phyloP scores from a whole-genome alignment of 2,329 filamentous ascomycete species.

The Penicillium thymicola region DNA sequence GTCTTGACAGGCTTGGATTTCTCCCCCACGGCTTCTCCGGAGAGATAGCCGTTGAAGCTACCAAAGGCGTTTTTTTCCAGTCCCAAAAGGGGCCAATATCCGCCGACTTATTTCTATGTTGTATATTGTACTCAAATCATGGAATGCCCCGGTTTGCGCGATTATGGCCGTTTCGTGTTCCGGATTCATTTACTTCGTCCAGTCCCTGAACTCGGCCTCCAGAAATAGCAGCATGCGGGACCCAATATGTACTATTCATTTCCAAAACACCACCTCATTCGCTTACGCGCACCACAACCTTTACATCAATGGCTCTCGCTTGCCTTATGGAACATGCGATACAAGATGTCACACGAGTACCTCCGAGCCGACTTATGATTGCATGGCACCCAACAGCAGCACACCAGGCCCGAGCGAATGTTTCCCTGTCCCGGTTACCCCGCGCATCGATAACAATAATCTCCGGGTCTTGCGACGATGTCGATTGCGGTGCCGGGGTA shows the following conservation, averaged over 20 bases:
- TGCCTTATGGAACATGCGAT: slow-evolving; percentile 32
- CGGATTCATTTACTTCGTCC: neutral
- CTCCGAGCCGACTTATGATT: slow-evolving; percentile 40
- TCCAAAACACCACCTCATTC: slow-evolving; percentile 8
- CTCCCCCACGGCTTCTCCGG: neutral
- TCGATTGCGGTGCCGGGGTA: slow-evolving; percentile 14
- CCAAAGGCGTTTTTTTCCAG: neutral
- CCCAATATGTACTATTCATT: neutral
- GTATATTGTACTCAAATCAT: neutral
- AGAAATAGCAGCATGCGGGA: neutral
- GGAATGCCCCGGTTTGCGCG: neutral
- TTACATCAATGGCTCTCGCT: slow-evolving; percentile 40
- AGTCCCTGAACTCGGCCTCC: neutral
- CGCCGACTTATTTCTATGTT: neutral
- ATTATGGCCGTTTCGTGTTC: neutral
- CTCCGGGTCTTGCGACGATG: slow-evolving; percentile 12
- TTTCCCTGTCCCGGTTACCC: slow-evolving; percentile 35
- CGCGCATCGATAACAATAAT: slow-evolving; percentile 39
- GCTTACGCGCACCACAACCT: slow-evolving; percentile 40
- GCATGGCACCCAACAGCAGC: slow-evolving; percentile 42
- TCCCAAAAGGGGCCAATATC: neutral
- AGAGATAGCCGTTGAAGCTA: slow-evolving; percentile 3
- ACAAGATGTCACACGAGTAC: slow-evolving; percentile 42
- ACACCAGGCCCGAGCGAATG: slow-evolving; percentile 46
- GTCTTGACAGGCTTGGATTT: neutral